Conservation (phyloP, 139 green algal genomes). For the Closterium sp. region DNA sequence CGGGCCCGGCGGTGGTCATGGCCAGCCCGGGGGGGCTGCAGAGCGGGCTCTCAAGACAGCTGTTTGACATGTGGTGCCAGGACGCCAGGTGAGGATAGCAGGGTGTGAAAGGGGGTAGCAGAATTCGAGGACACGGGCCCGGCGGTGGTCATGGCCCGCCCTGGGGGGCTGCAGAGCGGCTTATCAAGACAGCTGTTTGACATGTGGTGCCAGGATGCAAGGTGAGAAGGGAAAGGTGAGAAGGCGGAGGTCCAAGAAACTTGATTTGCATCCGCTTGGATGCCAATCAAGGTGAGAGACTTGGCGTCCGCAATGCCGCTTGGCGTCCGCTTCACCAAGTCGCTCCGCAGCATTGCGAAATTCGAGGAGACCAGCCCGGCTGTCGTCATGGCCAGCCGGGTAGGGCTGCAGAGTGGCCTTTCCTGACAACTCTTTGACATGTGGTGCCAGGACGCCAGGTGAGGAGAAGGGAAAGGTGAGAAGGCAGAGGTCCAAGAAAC, state of each 20-base stretch:
- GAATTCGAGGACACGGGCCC: slow-evolving; percentile 79
- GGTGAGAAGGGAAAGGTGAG: neutral
- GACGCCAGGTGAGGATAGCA: slow-evolving; percentile 52
- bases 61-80: slow-evolving; percentile 96
- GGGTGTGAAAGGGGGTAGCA: too few species aligned
- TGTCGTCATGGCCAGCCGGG: slow-evolving; percentile 94
- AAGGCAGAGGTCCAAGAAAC: slow-evolving; percentile 64
- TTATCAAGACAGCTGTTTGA: slow-evolving; percentile 85
- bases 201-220: slow-evolving; percentile 77
- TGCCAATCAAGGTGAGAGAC: too few species aligned
- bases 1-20: slow-evolving; percentile 91
- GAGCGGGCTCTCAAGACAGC: slow-evolving; percentile 61
- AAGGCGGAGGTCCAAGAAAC: too few species aligned
- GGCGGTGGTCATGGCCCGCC: slow-evolving; percentile 94
- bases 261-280: too few species aligned
- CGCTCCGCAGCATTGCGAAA: neutral
- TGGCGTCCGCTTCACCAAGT: too few species aligned
- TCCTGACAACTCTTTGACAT: slow-evolving; percentile 86
- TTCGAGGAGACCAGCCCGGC: slow-evolving; percentile 64
- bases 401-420: slow-evolving; percentile 76
- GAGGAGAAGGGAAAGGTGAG: too few species aligned
- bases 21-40: slow-evolving; percentile 92
- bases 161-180: slow-evolving; percentile 81
- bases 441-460: slow-evolving; percentile 77
- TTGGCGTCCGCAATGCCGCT: too few species aligned